Percentiles rank a stretch among this genome's conserved stretches.
Conservation (phyloP, 768 basidiomycete species). For the Tulasnella sp. region DNA sequence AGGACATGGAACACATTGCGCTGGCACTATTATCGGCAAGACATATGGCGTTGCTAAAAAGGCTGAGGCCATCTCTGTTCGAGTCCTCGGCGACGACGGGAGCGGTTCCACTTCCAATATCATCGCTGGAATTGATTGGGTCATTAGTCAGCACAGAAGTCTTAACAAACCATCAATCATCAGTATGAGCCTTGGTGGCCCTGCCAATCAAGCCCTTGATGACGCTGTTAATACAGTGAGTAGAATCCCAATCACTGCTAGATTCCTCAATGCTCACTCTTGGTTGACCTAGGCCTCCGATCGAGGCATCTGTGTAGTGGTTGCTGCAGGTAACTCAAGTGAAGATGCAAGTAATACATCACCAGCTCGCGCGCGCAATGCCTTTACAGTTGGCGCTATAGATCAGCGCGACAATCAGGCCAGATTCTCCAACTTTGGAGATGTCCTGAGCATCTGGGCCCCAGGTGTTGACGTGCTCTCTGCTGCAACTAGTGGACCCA, state of each 20-base stretch:
- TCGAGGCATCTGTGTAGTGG: neutral
- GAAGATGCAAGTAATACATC: neutral
- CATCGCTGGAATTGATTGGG: constrained; percentile 15
- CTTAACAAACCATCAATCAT: constrained; percentile 15
- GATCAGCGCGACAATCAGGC: neutral
- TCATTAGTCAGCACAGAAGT: neutral
- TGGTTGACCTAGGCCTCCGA: too few species aligned
- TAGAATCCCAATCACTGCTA: too few species aligned
- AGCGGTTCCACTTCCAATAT: constrained; percentile 9
- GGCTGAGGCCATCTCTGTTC: neutral
- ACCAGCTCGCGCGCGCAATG: neutral
- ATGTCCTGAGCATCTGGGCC: neutral
- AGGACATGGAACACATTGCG: constrained; percentile 12
- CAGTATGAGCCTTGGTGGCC: constrained; percentile 14
- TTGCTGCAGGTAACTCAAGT: neutral
- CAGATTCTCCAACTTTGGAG: neutral
- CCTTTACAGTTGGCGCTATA: neutral
- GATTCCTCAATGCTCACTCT: too few species aligned
- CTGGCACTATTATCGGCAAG: constrained; percentile 3
- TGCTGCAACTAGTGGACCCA: too few species aligned
- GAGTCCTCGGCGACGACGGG: constrained; percentile 11
- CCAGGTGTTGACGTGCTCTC: neutral
- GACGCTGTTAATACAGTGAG: constrained; percentile 9
- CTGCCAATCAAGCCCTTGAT: constrained; percentile 10
- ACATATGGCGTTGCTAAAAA: constrained; percentile 12